These are phyloP conservation scores for Beta vulgaris DNA, from an alignment of 148 eudicot species.

Conservation along the genomic window DNA sequence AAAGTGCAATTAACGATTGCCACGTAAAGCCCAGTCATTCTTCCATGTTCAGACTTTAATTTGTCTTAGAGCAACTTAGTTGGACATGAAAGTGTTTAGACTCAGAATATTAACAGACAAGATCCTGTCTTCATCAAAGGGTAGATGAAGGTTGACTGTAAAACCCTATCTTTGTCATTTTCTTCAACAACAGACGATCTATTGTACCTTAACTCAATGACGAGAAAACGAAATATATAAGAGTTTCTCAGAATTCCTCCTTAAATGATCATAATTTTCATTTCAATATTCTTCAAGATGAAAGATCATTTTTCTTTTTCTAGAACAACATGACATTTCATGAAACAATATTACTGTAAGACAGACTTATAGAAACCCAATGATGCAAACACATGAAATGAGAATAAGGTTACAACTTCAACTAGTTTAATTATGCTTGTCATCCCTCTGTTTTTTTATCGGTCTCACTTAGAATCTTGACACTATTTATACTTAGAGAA, in stretches of 20 bases:
- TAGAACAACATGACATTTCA: not conserved
- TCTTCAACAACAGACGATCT: conserved; percentile 1
- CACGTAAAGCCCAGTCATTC: not conserved
- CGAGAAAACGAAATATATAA: not conserved
- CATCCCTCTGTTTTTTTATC: too few relatives aligned
- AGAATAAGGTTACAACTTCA: conserved; percentile 2
- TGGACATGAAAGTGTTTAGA: conserved; percentile 11
- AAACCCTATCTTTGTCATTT: conserved; percentile 14
- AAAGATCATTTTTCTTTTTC: not conserved
- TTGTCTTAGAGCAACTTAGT: conserved; percentile 30
- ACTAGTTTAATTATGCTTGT: conserved; percentile 1
- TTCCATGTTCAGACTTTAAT: conserved; percentile 12
- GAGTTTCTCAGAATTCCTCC: not conserved
- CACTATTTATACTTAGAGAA: too few relatives aligned
- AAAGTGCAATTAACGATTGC: too few relatives aligned
- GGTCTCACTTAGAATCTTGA: too few relatives aligned
- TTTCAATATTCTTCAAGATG: not conserved
- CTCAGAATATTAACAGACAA: conserved; percentile 10
- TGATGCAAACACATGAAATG: not conserved
- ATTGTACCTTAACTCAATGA: conserved; percentile 7
- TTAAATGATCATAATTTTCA: not conserved
- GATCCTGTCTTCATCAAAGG: conserved; percentile 8
- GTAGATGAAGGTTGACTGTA: conserved; percentile 17
- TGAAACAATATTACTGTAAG: conserved; percentile 8
- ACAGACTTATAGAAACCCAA: not conserved